Evolutionary conservation across 1,284 basidiomycete species (phyloP).

Genomic region (Naganishia cerealis): DNA sequence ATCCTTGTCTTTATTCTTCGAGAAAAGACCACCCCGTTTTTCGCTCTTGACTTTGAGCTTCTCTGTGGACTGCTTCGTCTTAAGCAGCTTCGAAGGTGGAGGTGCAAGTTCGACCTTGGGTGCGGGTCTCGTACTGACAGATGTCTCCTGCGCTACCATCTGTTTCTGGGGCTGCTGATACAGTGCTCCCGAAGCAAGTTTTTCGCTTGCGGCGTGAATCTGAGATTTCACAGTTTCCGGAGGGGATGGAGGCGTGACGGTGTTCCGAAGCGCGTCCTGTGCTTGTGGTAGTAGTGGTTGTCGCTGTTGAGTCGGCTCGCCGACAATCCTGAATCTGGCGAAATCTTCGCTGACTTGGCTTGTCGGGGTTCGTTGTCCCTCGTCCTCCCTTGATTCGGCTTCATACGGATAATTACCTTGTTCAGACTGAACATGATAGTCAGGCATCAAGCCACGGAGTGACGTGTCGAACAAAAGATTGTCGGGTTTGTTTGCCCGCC

Average conservation of each 20-base stretch:
- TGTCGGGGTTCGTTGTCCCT: constrained; percentile 66
- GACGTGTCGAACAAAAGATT: not conserved
- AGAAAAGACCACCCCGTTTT: constrained; percentile 69
- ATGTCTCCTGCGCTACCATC: not conserved
- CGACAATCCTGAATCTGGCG: constrained; percentile 23
- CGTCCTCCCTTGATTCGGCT: constrained; percentile 57
- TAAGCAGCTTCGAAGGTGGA: constrained; percentile 18
- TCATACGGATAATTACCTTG: constrained; percentile 28
- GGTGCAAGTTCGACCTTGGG: constrained; percentile 13
- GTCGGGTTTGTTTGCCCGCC: not conserved
- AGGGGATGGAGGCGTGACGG: constrained; percentile 20
- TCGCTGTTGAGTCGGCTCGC: constrained; percentile 17
- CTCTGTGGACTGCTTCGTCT: constrained; percentile 28
- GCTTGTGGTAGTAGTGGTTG: not conserved
- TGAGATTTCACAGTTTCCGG: constrained; percentile 27
- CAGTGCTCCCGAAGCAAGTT: constrained; percentile 1
- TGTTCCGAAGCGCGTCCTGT: not conserved
- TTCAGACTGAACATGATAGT: not conserved
- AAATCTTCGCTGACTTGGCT: constrained; percentile 21
- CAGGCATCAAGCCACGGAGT: not conserved
- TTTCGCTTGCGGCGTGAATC: constrained; percentile 11
- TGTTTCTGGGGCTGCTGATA: constrained; percentile 3
- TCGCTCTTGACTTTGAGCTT: constrained; percentile 51
- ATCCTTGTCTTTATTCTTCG: constrained; percentile 65
- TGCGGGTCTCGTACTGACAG: constrained; percentile 1